phyloP scores from a whole-genome alignment of 139 green algal genomes.

The Chlorella ohadii region DNA sequence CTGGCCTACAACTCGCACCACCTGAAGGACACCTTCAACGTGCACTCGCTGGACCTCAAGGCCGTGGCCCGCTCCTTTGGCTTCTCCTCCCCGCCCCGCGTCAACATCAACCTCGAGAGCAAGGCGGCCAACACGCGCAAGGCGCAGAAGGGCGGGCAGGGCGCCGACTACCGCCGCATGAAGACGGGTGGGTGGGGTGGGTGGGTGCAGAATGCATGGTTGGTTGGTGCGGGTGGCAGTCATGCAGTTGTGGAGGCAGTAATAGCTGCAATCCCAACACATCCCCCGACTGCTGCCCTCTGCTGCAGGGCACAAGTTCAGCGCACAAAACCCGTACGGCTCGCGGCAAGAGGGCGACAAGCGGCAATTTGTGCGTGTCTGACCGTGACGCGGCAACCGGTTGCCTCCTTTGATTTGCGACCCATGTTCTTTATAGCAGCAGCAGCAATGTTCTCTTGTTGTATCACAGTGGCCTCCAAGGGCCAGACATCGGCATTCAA shows the following conservation, averaged over 20 bases:
- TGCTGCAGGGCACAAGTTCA: conserved; percentile 84
- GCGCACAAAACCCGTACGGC: conserved; percentile 89
- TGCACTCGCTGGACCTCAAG: conserved; percentile 93
- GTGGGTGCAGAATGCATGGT: not conserved
- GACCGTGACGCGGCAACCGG: not conserved
- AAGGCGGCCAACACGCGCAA: conserved; percentile 78
- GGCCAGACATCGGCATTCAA: not conserved
- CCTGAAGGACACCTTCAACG: conserved; percentile 98
- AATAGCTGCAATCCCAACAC: too few relatives aligned
- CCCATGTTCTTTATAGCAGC: too few relatives aligned
- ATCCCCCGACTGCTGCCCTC: not conserved
- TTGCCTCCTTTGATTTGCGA: not conserved
- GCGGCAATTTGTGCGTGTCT: conserved; percentile 78
- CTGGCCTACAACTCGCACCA: conserved; percentile 97
- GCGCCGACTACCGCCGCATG: conserved; percentile 45
- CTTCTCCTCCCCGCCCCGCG: conserved; percentile 87
- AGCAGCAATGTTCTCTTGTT: not conserved
- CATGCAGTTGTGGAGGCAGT: too few relatives aligned
- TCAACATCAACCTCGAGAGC: conserved; percentile 93
- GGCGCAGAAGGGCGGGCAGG: conserved; percentile 46
- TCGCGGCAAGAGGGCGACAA: conserved; percentile 69
- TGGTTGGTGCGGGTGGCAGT: too few relatives aligned
- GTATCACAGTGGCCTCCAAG: not conserved
- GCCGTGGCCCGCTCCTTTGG: conserved; percentile 94
- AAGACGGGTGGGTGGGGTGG: conserved; percentile 9